Evolutionary conservation across 2,329 filamentous ascomycete genomes (phyloP), one percentile per base, ranked within the genome.

Genomic region (Fusarium algeriense): DNA sequence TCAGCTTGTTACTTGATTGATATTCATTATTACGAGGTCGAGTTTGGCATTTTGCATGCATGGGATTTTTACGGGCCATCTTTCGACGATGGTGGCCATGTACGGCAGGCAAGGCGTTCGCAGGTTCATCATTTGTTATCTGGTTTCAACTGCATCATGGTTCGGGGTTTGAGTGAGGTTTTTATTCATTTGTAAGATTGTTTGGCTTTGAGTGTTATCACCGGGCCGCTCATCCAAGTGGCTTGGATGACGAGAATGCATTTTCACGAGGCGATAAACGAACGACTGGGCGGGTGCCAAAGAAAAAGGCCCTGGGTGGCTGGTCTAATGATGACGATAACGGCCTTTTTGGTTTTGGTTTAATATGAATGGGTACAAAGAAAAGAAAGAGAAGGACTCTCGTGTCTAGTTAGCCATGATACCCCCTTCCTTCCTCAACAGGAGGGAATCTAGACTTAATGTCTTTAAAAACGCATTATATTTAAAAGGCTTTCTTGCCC

Each of bases 201-300:
- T 75, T 74, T 64, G 73, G 70, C 68, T 61, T 67, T 73, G 69
- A 32, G 71, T 78, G 75, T 75, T 74, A 71, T 72, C 69, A 77
- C 71, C 71, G 56, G 64, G 64, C 67, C 69, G 38, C 58, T 49
- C 53, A 69, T 55, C 48, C 46, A 48, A 54, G 48, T n/a, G 48
- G 40, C 48, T 73, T 64, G 40, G 64, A 58, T 48, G 49, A 50
- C 48, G 61, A 73, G 57, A 65, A 17, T 73, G 66, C 71, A 73
- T 74, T 64, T 73, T 63, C 37, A 70, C 23, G 40, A 56, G 49
- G 56, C 48, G 50, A 67, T 54, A 67, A 55, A 64, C 35, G 69
- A 67, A 62, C 26, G 66, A 68, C 61, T 57, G 50, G 64, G 57
- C 49, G 49, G 57, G 57, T 50, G 40, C 38, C 40, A 67, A 37